Evolutionary conservation across 2,329 filamentous ascomycete genomes (phyloP), one percentile per base, ranked within the genome.

Genomic region (Cercospora citrullina): DNA sequence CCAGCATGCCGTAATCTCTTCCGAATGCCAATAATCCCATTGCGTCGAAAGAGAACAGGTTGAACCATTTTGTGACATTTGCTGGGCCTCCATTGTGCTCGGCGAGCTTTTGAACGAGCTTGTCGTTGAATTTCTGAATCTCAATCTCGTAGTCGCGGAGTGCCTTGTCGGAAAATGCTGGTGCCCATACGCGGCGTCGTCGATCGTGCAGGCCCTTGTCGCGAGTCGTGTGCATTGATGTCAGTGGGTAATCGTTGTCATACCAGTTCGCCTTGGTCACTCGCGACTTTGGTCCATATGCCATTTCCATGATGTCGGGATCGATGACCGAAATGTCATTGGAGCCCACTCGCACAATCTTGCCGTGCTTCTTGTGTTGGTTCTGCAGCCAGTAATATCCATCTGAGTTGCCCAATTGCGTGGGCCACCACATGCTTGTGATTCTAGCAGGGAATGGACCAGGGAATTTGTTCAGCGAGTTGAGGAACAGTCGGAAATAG

Each of bases 11-110:
- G 71, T 81, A 81, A 45, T 81, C 74, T 58, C 78, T 73, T 8
- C 80, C 81, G 71, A 84, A 84, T 0, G 80, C 80, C 36, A 84
- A 73, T 9, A 78, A 76, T 4, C 81, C 80, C 79, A 84, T 83
- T n/a, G 82, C 77, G 70, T 84, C 82, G 71, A 82, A 84, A 21
- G 75, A 78, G 70, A 79, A 84, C 28, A 80, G 78, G 23, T 78
- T 80, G 70, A 82, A 80, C 73, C 79, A 82, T 61, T 81, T 77
- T 1, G 77, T 73, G 21, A 82, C 72, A 58, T 82, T 77, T 12
- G 84, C 70, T 1, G 77, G 73, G 65, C 74, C 64, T 60, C 76
- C 71, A 1, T 63, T 61, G 26, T 71, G 69, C 45, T 76, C 74
- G 0, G 66, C 62, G 26, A 83, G 68, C 6, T 78, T 75, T 2